Base-by-base conservation (phyloP, 2,329 filamentous ascomycete species). In the Sclerotinia trifoliorum region DNA sequence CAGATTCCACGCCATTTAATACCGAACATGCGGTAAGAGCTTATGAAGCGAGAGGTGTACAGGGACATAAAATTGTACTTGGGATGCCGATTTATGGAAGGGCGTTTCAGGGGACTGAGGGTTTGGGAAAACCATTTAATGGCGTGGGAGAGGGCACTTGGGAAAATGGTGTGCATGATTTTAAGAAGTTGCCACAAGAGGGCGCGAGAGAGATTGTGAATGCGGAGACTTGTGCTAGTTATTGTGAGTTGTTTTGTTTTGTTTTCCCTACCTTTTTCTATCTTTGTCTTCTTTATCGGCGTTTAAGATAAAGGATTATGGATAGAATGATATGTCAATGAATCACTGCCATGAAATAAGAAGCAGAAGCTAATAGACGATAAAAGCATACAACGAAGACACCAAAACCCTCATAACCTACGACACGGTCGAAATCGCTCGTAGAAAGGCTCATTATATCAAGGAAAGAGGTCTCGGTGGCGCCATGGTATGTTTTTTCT, bases 51-150 rank as follows among this genome's bases (percentile, higher is more conserved):
- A 83, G 85, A 17, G 89, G 89, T 8, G 88, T 97, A 0, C 76
- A 84, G 0, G 77, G 88, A 0, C 77, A 83, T 70, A 97, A 97
- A 80, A 86, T 98, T 66, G 91, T 97, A 3, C 79, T 97, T 19
- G 94, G 94, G 3, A 94, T 97, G 90, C 94, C 94, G 2, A 82
- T 98, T 17, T 98, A 97, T 77, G 94, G 94, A 1, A 90, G 93
- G 48, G 88, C 92, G 0, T 98, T 97, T 78, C 84, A 88, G 73
- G 86, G 88, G 71, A 97, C 94, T 0, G 84, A 90, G 35, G 94
- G 93, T 0, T 85, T 87, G 0, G 94, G 94, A 0, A 78, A 82
- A 44, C 80, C 86, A 0, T 97, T 85, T 79, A 85, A 79, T 61
- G 93, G 93, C 8, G 83, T 92, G 11, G 94, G 93, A 1, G 83